Base-by-base conservation (phyloP, 2,329 filamentous ascomycete genomes). In the Penicillium sp. region DNA sequence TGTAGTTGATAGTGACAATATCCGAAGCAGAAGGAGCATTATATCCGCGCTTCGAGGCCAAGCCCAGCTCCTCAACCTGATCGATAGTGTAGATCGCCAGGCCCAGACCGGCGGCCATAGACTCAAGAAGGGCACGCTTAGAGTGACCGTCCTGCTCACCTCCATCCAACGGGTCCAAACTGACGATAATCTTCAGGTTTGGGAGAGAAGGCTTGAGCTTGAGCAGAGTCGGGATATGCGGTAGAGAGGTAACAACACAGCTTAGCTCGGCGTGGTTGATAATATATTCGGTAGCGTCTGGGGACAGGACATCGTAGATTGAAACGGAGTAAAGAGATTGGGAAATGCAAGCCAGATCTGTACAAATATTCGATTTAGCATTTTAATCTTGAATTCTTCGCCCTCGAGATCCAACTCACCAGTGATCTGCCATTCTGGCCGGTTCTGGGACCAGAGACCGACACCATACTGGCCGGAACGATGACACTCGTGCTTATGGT, bases 221-320 rank as follows among this genome's bases (percentile, higher is more conserved):
- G 61, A 97, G 81, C 54, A 97, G 83, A 17, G 86, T 85, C 2
- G 91, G 87, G 53, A 97, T 87, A 70, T 96, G 93, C 43, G 86
- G 86, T 46, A 97, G 80, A 29, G 90, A 92, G 58, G 90, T 88
- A 62, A 89, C 86, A 40, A 97, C 86, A 69, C 87, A 90, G 58
- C 82, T 76, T 56, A 97, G 80, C 61, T 87, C 83, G 54, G 91
- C 86, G 74, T 97, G 93, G 76, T 95, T 95, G 79, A 97, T 89
- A 75, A 99, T 97, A 78, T 90, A 97, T 78, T 97, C 92, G 57
- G 90, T 93, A 2, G 93, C 86, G 65, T 96, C 91, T 13, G 93
- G 89, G 10, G 93, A 93, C 6, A 99, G 85, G 13, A 93, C 97
- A 76, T 97, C 94, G 80, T 99, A 99, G 50, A 99, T 88, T 6